A percentile compares a stretch with the other conserved stretches of the same genome.
phyloP scores from a whole-genome alignment of 495 filamentous ascomycete genomes.

The Penicillium roqueforti region DNA sequence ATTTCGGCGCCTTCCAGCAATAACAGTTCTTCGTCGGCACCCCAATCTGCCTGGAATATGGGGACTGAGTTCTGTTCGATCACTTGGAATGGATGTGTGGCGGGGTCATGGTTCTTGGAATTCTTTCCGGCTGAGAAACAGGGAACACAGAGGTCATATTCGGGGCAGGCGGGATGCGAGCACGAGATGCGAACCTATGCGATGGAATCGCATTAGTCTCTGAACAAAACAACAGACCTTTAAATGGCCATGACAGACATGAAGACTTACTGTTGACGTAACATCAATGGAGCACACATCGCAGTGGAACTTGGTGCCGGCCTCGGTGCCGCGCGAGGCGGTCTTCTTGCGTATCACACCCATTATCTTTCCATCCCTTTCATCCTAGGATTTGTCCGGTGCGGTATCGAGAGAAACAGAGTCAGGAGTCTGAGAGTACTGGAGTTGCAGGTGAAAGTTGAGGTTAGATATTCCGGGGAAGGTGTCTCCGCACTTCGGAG shows the following conservation, averaged over 20 bases:
- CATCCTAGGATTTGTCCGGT: slow-evolving; percentile 41
- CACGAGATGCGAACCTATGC: slow-evolving; percentile 88
- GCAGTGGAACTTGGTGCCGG: slow-evolving; percentile 91
- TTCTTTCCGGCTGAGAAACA: slow-evolving; percentile 81
- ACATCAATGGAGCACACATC: slow-evolving; percentile 95
- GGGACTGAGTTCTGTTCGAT: slow-evolving; percentile 98
- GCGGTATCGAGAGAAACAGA: slow-evolving; percentile 31
- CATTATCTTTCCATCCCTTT: slow-evolving; percentile 54
- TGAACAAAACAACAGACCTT: not conserved
- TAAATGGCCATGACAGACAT: not conserved
- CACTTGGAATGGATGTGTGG: slow-evolving; percentile 81
- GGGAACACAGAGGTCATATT: slow-evolving; percentile 95
- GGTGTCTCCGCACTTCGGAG: slow-evolving; percentile 24
- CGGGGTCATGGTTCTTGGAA: slow-evolving; percentile 77
- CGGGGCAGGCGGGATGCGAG: slow-evolving; percentile 73
- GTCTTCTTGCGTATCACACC: slow-evolving; percentile 97
- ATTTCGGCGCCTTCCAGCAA: slow-evolving; percentile 95
- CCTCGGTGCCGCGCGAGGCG: slow-evolving; percentile 79
- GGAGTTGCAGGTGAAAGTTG: slow-evolving; percentile 6
- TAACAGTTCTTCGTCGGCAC: slow-evolving; percentile 91
- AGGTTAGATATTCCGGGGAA: slow-evolving; percentile 22
- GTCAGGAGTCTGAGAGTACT: slow-evolving; percentile 27
- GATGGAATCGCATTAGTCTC: slow-evolving; percentile 2
- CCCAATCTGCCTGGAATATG: slow-evolving; percentile 93
- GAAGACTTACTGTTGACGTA: slow-evolving; percentile 74